Conservation (phyloP, 1,284 basidiomycete genomes). For the Mrakiaceae sp. region DNA sequence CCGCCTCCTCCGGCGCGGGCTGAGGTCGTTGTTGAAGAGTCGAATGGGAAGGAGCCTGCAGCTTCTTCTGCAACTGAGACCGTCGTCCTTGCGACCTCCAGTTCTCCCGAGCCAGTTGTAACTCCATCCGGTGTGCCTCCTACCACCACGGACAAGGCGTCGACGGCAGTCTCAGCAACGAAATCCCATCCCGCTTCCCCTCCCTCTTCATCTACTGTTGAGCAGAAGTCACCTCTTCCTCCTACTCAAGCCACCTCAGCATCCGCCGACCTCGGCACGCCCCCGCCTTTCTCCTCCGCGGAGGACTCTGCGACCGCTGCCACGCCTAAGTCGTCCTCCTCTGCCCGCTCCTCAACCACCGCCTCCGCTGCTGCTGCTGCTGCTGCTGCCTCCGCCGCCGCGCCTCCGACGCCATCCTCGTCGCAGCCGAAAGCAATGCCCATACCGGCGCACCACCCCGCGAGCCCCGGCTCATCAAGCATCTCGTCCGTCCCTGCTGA, state of each 20-base stretch:
- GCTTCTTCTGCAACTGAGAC: too few species aligned
- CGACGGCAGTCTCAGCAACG: not conserved
- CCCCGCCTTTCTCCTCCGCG: conserved; percentile 12
- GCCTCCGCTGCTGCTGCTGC: conserved; percentile 15
- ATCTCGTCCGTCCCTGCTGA: too few species aligned
- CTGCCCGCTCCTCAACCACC: conserved; percentile 5
- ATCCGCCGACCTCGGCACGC: conserved; percentile 23
- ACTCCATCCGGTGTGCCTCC: too few species aligned
- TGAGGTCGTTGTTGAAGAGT: too few species aligned
- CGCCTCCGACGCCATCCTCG: not conserved
- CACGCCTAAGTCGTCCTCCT: not conserved
- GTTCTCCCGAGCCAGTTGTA: too few species aligned
- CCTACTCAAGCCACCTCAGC: conserved; percentile 38
- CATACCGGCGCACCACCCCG: too few species aligned
- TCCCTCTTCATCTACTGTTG: not conserved
- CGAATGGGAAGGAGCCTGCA: too few species aligned
- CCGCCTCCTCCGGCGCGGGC: too few species aligned
- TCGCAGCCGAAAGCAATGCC: too few species aligned
- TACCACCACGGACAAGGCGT: not conserved
- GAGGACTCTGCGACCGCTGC: conserved; percentile 8
- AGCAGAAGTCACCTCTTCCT: too few species aligned
- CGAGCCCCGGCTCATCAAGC: too few species aligned
- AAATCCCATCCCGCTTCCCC: not conserved
- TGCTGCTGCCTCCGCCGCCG: conserved; percentile 10
- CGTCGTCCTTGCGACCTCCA: too few species aligned